Evolutionary conservation across 1,284 basidiomycete species (phyloP), one percentile per base, ranked within the genome.

Genomic region (Ceratobasidium theobromae): DNA sequence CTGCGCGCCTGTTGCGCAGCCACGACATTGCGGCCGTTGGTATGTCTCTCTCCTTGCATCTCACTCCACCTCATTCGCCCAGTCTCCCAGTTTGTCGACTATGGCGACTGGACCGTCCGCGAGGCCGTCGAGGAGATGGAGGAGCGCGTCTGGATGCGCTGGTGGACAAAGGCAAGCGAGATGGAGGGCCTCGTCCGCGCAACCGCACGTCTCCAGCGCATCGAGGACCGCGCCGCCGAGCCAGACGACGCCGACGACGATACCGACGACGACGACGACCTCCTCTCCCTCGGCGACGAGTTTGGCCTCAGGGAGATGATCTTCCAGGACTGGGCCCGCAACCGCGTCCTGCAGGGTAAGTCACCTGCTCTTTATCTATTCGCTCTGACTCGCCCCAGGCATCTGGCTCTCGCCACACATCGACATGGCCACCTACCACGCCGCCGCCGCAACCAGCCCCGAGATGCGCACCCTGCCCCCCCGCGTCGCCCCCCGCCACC

Each of bases 61-160:
- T 58, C 16, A 14, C 1, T 4, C 21, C 18, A 21, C 28, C 53
- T 55, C 14, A 55, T 38, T 38, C 30, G 12, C 14, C 28, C 21
- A 58, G 55, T 58, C 23, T 46, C 3, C 3, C 55, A 58, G 46
- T 58, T 46, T 33, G 21, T 48, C 41, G 55, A 58, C 12, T 58
- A 58, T 35, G 55, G 55, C 8, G 55, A 58, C 55, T 58, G 55
- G 55, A 58, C 55, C 9, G 43, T 58, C 4, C 55, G 55, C 55
- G 55, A 58, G 28, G 55, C 55, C 38, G 21, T 58, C 41, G 55
- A 58, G 25, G 55, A 58, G 21, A 58, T 58, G 55, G 55, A 58
- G 28, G 55, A 58, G 21, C 55, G 55, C 18, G 55, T 58, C n/a
- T 58, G 55, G 55, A 45, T 58, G 43, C 55, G 55, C 23, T 58